Conservation (phyloP, 306 rosid genomes). For the Acacia confusa region DNA sequence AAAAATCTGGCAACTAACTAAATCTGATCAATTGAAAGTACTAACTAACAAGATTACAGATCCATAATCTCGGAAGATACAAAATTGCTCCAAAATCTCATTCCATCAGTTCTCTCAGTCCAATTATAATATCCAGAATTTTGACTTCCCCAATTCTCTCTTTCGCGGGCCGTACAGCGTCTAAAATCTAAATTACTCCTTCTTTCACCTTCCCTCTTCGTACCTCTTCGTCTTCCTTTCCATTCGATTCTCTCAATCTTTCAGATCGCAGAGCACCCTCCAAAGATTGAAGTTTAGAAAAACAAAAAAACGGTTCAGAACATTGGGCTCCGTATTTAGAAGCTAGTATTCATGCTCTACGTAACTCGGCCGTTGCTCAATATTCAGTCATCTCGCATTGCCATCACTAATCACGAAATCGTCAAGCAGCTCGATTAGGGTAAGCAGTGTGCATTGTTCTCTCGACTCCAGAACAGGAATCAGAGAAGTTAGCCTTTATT, state of each 20-base stretch:
- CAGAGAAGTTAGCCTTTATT: neutral
- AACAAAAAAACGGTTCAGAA: no score
- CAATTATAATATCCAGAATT: no score
- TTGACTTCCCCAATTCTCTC: neutral
- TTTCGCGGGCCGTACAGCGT: neutral
- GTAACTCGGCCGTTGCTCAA: neutral
- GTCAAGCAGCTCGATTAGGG: neutral
- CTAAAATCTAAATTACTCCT: neutral
- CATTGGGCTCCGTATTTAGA: no score
- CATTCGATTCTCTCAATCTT: neutral
- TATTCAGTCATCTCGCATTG: neutral
- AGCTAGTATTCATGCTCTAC: neutral
- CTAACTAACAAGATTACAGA: no score
- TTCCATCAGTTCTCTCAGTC: neutral
- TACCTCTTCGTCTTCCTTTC: neutral
- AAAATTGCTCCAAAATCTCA: neutral
- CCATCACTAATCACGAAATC: neutral
- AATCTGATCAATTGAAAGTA: no score
- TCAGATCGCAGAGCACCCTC: neutral
- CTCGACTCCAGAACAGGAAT: neutral
- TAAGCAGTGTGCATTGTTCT: neutral
- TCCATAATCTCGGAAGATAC: no score
- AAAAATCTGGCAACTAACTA: no score
- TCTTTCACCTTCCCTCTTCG: neutral
- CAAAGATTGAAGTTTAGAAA: neutral